Base-by-base conservation (phyloP, 2,329 filamentous ascomycete species). In the Fusarium albidum region DNA sequence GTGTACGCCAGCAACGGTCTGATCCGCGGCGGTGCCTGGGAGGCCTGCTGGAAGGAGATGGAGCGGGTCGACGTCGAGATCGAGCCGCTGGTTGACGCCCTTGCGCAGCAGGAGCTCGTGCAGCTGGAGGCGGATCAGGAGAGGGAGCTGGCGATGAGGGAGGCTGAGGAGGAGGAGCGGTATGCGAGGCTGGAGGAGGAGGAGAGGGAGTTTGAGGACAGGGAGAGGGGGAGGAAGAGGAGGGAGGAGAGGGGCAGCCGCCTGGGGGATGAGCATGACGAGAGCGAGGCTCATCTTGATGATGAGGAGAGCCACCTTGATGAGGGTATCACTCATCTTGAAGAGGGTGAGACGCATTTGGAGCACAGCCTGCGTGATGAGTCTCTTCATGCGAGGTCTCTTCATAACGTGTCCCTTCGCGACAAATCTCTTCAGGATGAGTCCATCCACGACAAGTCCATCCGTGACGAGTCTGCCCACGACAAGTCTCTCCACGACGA, bases 41-140 rank as follows among this genome's bases (percentile, higher is more conserved):
- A 85, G 5, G 93, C 93, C 3, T 94, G 91, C 52, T 99, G 94
- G 94, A 90, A 86, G 64, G 94, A 98, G 73, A 99, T 99, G 95
- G 95, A 99, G 75, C 85, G 94, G n/a, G 91, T 98, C 1, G 95
- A 99, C 68, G 91, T 96, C 2, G 94, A 98, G 73, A 85, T 99
- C 45, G 85, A 90, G 65, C 90, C 95, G 4, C 83, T 88, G 67
- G 81, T 92, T 10, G 83, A 86, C 14, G 71, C 82, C 0, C 73
- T 78, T 2, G 69, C 88, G 11, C 80, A 86, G 47, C 80, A 81
- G 14, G 84, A 86, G 60, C 75, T 92, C 15, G 83, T 86, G 52
- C 76, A 75, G n/a, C 73, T 87, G 9, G 77, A 77, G 31, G 73
- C 75, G 8, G 73, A 77, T 29, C 75, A 78, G 49, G 75, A 82